phyloP scores from a whole-genome alignment of 2,329 filamentous ascomycete species.

The Cyphellophora europaea region DNA sequence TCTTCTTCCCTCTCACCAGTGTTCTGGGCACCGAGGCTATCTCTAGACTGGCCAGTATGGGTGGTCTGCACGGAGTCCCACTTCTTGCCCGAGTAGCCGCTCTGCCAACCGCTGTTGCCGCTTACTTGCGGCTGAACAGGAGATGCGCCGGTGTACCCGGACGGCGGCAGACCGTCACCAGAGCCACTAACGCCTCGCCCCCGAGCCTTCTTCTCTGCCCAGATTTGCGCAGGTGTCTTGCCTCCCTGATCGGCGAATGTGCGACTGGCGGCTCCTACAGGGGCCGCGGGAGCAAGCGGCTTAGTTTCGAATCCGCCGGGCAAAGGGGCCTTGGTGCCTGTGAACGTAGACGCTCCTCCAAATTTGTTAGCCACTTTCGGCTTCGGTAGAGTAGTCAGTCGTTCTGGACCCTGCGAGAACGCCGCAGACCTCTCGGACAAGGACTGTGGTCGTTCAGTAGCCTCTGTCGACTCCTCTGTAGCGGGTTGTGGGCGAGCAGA shows the following conservation, averaged over 20 bases:
- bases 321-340: slow-evolving; percentile 79
- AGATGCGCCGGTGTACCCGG: slow-evolving; percentile 30
- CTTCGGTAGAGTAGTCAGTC: slow-evolving; percentile 81
- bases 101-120: slow-evolving; percentile 73
- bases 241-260: slow-evolving; percentile 92
- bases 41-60: slow-evolving; percentile 55
- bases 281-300: slow-evolving; percentile 48
- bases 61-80: slow-evolving; percentile 78
- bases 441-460: slow-evolving; percentile 43
- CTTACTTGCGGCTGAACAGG: slow-evolving; percentile 61
- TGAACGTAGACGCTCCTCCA: slow-evolving; percentile 60
- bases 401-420: slow-evolving; percentile 61
- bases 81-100: slow-evolving; percentile 78
- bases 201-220: slow-evolving; percentile 93
- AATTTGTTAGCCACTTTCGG: slow-evolving; percentile 93
- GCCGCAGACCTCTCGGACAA: slow-evolving; percentile 68
- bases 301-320: slow-evolving; percentile 60
- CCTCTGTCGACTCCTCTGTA: slow-evolving; percentile 34
- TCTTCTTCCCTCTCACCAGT: slow-evolving; percentile 51
- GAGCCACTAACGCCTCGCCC: slow-evolving; percentile 53
- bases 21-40: slow-evolving; percentile 49
- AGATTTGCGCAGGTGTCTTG: slow-evolving; percentile 92
- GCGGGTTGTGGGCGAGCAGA: slow-evolving; percentile 32
- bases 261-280: slow-evolving; percentile 72
- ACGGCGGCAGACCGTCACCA: slow-evolving; percentile 37